These are phyloP conservation scores for Hydrangea macrophylla DNA, from an alignment of 148 eudicot species.

Conservation along the genomic window DNA sequence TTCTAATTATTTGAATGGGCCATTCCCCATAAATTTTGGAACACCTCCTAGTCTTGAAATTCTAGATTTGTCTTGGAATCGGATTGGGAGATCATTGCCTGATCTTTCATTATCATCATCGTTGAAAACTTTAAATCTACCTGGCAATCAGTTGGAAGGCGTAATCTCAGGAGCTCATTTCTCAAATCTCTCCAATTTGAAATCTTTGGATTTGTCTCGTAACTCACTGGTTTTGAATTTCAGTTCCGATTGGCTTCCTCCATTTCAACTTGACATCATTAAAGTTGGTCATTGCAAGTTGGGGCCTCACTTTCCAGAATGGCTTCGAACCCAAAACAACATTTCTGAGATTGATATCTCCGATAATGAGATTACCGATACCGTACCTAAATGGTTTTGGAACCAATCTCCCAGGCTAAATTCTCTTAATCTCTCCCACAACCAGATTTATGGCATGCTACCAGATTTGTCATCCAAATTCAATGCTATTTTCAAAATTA, in stretches of 20 bases:
- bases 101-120: too few species aligned
- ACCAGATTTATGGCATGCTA: too few species aligned
- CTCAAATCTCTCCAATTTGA: conserved; percentile 18
- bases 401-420: not conserved
- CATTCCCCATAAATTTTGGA: conserved; percentile 11
- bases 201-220: not conserved
- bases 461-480: too few species aligned
- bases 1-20: conserved; percentile 2
- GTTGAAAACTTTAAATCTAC: too few species aligned
- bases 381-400: conserved; percentile 15
- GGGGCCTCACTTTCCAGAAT: conserved; percentile 1
- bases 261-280: conserved; percentile 5
- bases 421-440: too few species aligned
- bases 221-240: conserved; percentile 7
- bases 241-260: conserved; percentile 8
- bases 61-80: conserved; percentile 6
- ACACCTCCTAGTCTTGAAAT: conserved; percentile 23
- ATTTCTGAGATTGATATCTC: not conserved
- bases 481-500: too few species aligned
- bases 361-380: conserved; percentile 3
- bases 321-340: not conserved
- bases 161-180: conserved; percentile 12
- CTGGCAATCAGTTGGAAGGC: conserved; percentile 14
- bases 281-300: not conserved
- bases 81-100: too few species aligned